phyloP scores from a whole-genome alignment of 2,329 filamentous ascomycete genomes.

The Aspergillus sp. region DNA sequence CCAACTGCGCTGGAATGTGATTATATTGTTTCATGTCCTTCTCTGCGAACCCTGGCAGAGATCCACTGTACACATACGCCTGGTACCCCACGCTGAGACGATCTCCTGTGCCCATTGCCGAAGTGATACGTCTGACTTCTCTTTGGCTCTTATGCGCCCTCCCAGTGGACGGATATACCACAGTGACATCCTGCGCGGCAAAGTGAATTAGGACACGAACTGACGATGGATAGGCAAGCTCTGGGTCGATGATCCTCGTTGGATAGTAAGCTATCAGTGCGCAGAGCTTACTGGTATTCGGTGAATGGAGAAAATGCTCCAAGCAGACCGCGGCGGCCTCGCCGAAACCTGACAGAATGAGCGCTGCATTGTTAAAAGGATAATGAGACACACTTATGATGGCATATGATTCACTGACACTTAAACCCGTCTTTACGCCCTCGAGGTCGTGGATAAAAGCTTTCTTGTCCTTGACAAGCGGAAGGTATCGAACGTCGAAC shows the following conservation, averaged over 20 bases:
- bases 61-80: not conserved
- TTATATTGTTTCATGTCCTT: not conserved
- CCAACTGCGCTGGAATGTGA: not conserved
- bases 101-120: not conserved
- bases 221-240: not conserved
- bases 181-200: not conserved
- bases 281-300: slow-evolving; percentile 5
- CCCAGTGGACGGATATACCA: not conserved
- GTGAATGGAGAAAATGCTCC: slow-evolving; percentile 12
- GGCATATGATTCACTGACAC: slow-evolving; percentile 3
- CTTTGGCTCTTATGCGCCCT: not conserved
- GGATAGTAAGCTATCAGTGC: slow-evolving; percentile 9
- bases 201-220: not conserved
- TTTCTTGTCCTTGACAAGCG: not conserved
- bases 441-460: not conserved
- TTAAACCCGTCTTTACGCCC: not conserved
- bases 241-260: slow-evolving; percentile 1
- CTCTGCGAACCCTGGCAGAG: not conserved
- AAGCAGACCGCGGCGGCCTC: slow-evolving; percentile 31
- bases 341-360: slow-evolving; percentile 27
- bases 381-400: not conserved
- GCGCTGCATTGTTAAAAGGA: not conserved
- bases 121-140: not conserved
- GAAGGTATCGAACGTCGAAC: not conserved
- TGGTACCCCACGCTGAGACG: not conserved